A percentile compares a stretch with the other conserved stretches of the same genome.
Conservation (phyloP, 1,284 basidiomycete species). For the Tylopilus sp. region DNA sequence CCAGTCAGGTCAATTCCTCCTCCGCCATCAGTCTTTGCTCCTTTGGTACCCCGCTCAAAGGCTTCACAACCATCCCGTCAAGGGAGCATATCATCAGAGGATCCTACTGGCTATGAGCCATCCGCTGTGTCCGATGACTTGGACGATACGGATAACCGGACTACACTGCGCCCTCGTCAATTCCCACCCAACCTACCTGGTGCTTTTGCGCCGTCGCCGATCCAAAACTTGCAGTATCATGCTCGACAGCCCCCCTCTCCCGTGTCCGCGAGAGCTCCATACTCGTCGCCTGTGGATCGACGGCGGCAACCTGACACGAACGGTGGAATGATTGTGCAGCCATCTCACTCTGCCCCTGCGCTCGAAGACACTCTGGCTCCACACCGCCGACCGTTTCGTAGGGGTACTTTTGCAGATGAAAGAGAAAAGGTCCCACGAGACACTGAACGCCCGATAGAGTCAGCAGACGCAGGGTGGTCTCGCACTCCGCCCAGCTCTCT, state of each 20-base stretch:
- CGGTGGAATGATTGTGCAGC: constrained; percentile 18
- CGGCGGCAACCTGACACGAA: constrained; percentile 26
- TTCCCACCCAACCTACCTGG: constrained; percentile 33
- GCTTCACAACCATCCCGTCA: constrained; percentile 55
- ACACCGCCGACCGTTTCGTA: constrained; percentile 25
- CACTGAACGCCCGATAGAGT: constrained; percentile 24
- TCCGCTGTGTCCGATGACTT: constrained; percentile 55
- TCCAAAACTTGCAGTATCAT: constrained; percentile 26
- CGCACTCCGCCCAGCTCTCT: constrained; percentile 15
- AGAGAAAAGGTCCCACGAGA: constrained; percentile 27
- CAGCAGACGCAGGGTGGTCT: constrained; percentile 19
- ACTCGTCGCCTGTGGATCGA: constrained; percentile 28
- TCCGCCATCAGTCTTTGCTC: constrained; percentile 41
- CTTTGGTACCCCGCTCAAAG: constrained; percentile 46
- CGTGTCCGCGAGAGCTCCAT: constrained; percentile 28
- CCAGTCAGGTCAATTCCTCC: constrained; percentile 52
- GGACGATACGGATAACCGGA: constrained; percentile 51
- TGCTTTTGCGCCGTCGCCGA: constrained; percentile 30
- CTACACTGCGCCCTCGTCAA: constrained; percentile 41
- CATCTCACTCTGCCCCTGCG: constrained; percentile 28
- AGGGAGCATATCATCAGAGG: constrained; percentile 69
- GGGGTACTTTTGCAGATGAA: constrained; percentile 29
- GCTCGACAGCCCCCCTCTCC: constrained; percentile 32
- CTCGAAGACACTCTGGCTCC: constrained; percentile 26
- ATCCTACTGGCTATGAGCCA: constrained; percentile 64